Evolutionary conservation across 2,329 filamentous ascomycete species (phyloP), one percentile per base, ranked within the genome.

Genomic region (Zopfia rhizophila): DNA sequence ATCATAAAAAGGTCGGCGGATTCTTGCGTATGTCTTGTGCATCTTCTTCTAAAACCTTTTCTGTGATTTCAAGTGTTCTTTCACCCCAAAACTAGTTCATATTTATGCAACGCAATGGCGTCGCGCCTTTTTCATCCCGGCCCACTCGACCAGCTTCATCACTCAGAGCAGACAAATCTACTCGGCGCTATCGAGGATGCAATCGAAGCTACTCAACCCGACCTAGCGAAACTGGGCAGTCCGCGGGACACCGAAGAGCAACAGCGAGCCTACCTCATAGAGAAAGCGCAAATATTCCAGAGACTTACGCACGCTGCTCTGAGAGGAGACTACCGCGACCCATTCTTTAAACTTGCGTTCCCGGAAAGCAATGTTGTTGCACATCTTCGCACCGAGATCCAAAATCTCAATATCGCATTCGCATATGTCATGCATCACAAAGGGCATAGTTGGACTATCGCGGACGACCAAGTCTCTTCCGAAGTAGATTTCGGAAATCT

Each of bases 81-180:
- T n/a, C n/a, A n/a, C n/a, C n/a, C n/a, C n/a, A n/a, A n/a, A n/a
- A n/a, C n/a, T n/a, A n/a, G n/a, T n/a, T n/a, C n/a, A n/a, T n/a
- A n/a, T n/a, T n/a, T n/a, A n/a, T n/a, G n/a, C n/a, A n/a, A n/a
- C n/a, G n/a, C n/a, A n/a, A n/a, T n/a, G n/a, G n/a, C n/a, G n/a
- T n/a, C n/a, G n/a, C n/a, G n/a, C n/a, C n/a, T n/a, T n/a, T n/a
- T n/a, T n/a, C n/a, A n/a, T n/a, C n/a, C n/a, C n/a, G n/a, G n/a
- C n/a, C n/a, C n/a, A n/a, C n/a, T n/a, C n/a, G n/a, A n/a, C n/a
- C n/a, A n/a, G n/a, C n/a, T n/a, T n/a, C n/a, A n/a, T n/a, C n/a
- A n/a, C n/a, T 13, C 13, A 13, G 47, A 51, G 10, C 42, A 47
- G 18, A 14, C 66, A 82, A 1, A 74, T 68, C 3, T 71, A 66